Conservation (phyloP, 1,139 yeast species). For the Taiozyma sp. region DNA sequence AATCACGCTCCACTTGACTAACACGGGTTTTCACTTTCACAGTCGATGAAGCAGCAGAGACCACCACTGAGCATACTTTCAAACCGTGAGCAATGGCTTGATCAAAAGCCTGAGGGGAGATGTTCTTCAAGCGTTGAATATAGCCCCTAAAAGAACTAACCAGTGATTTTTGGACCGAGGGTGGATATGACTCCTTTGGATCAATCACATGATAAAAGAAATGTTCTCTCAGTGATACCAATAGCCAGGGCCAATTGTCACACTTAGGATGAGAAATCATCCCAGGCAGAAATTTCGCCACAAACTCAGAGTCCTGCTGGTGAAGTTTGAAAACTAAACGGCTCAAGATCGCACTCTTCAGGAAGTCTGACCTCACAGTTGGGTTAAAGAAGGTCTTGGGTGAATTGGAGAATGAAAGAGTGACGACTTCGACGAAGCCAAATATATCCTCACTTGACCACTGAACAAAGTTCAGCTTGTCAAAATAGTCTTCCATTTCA, state of each 20-base stretch:
- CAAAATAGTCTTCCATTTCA: background rate
- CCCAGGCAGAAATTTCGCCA: background rate
- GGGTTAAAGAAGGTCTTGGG: background rate
- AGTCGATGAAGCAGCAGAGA: background rate
- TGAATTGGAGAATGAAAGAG: background rate
- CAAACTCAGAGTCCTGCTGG: background rate
- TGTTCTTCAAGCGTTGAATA: constrained; percentile 1
- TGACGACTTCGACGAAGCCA: background rate
- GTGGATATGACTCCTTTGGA: constrained; percentile 8
- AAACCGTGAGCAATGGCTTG: constrained; percentile 1
- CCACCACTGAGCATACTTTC: background rate
- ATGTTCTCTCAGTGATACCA: constrained; percentile 12
- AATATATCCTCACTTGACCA: constrained; percentile 5
- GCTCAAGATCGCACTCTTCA: background rate
- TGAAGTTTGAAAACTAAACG: background rate
- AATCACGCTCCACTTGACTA: background rate
- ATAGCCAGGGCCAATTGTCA: constrained; percentile 1
- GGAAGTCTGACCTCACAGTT: constrained; percentile 2
- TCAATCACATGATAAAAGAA: constrained; percentile 19
- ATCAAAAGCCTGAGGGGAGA: background rate
- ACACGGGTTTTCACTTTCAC: background rate
- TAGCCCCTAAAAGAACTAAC: constrained; percentile 5
- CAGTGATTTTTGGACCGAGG: constrained; percentile 3
- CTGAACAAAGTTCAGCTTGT: constrained; percentile 1
- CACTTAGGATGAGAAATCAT: background rate